A percentile compares a stretch with the other conserved stretches of the same genome.
These are phyloP conservation scores for Erigeron canadensis DNA, from an alignment of 129 eudicot genomes.

Conservation along the genomic window DNA sequence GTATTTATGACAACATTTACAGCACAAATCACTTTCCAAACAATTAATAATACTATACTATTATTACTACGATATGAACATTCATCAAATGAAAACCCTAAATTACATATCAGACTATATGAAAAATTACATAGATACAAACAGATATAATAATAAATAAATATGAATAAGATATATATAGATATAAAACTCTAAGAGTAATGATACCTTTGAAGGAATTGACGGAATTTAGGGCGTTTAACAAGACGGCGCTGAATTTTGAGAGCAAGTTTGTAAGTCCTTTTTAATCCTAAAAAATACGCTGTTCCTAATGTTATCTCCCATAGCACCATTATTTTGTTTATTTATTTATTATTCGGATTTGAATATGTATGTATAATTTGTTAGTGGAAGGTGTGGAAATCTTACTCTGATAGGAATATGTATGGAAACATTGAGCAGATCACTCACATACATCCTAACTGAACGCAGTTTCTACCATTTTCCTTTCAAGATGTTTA, in stretches of 20 bases:
- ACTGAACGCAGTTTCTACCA: no score
- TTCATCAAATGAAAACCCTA: not conserved
- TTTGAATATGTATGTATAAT: not conserved
- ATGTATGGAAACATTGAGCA: not conserved
- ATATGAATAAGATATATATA: not conserved
- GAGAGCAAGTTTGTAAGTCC: slow-evolving; percentile 75
- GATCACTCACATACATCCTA: no score
- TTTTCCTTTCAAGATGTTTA: not conserved
- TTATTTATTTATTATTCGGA: not conserved
- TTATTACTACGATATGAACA: not conserved
- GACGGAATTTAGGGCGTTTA: slow-evolving; percentile 62
- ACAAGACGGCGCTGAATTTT: slow-evolving; percentile 74
- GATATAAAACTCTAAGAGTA: no score
- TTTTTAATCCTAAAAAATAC: slow-evolving; percentile 77
- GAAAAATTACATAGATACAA: not conserved
- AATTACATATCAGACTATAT: not conserved
- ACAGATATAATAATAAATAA: not conserved
- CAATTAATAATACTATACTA: not conserved
- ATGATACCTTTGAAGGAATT: slow-evolving; percentile 56
- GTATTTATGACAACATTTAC: no score
- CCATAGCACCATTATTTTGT: slow-evolving; percentile 77
- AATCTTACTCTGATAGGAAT: not conserved
- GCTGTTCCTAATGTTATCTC: slow-evolving; percentile 92
- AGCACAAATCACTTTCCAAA: not conserved
- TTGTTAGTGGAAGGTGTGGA: not conserved